These are phyloP conservation scores for Phaffia australis DNA, from an alignment of 768 basidiomycete species.

Conservation along the genomic window DNA sequence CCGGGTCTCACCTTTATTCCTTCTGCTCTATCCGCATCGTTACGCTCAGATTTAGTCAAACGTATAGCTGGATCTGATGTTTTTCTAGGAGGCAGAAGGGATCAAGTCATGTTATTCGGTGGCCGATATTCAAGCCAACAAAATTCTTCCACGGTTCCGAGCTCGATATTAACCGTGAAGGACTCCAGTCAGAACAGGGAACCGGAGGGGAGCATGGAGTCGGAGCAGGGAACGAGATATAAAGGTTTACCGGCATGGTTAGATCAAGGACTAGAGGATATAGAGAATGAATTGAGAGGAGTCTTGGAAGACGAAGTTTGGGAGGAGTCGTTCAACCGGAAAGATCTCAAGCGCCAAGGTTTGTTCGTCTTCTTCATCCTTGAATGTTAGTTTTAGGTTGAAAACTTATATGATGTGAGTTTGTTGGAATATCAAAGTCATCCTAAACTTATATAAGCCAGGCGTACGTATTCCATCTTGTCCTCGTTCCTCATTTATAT, in stretches of 20 bases:
- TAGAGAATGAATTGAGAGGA: neutral
- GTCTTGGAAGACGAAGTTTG: neutral
- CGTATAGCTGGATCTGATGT: constrained; percentile 3
- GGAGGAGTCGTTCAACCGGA: neutral
- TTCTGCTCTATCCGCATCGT: neutral
- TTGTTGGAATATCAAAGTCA: constrained; percentile 42
- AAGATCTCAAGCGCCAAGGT: constrained; percentile 13
- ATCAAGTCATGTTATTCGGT: constrained; percentile 25
- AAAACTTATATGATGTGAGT: neutral
- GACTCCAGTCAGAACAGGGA: neutral
- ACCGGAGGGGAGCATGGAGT: neutral
- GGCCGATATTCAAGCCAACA: neutral
- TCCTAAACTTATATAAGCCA: constrained; percentile 76
- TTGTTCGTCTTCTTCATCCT: neutral
- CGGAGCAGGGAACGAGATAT: neutral
- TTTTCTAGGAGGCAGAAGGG: constrained; percentile 14
- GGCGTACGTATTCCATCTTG: constrained; percentile 42
- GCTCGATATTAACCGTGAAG: neutral
- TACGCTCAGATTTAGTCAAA: constrained; percentile 12
- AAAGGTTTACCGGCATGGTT: neutral
- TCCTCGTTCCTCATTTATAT: neutral
- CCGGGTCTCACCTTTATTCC: constrained; percentile 18
- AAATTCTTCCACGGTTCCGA: neutral
- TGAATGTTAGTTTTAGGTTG: neutral
- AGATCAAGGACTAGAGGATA: neutral